A percentile compares a stretch with the other conserved stretches of the same genome.
Conservation (phyloP, 768 basidiomycete species). For the Boletus rubroflammeus region DNA sequence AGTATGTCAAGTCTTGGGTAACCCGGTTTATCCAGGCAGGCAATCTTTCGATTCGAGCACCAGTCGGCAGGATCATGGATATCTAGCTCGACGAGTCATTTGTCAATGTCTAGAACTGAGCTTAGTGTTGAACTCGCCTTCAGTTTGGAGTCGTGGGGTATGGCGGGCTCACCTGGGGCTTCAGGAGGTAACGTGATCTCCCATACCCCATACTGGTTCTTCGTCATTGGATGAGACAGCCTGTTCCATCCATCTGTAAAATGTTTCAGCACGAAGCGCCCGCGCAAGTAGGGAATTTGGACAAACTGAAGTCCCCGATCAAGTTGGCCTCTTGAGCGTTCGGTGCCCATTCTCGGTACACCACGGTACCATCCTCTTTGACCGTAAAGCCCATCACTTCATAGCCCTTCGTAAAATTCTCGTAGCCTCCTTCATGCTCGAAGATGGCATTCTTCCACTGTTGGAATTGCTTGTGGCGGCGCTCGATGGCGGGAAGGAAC, state of each 20-base stretch:
- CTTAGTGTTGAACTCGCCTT: constrained; percentile 54
- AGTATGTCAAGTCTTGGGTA: constrained; percentile 87
- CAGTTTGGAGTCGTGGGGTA: constrained; percentile 92
- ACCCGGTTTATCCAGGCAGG: constrained; percentile 95
- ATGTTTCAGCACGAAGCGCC: constrained; percentile 1
- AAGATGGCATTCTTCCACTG: constrained; percentile 77
- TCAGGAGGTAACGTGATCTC: constrained; percentile 73
- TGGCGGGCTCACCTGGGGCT: constrained; percentile 67
- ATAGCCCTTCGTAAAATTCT: constrained; percentile 58
- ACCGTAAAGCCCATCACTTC: constrained; percentile 71
- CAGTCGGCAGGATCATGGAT: constrained; percentile 80
- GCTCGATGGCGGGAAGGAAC: constrained; percentile 64
- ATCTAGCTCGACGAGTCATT: constrained; percentile 49
- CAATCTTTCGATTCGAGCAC: constrained; percentile 82
- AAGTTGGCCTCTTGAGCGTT: constrained; percentile 78
- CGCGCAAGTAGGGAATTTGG: neutral
- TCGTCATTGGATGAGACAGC: constrained; percentile 79
- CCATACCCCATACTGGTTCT: constrained; percentile 85
- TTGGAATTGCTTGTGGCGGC: constrained; percentile 63
- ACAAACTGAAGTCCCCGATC: constrained; percentile 96
- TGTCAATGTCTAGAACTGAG: neutral
- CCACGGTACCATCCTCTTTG: constrained; percentile 58
- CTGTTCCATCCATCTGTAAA: constrained; percentile 82
- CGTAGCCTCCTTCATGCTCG: constrained; percentile 78
- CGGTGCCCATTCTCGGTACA: constrained; percentile 96